Conservation (phyloP, 192 early-diverging fungal genomes). For the Mortierella hygrophila region DNA sequence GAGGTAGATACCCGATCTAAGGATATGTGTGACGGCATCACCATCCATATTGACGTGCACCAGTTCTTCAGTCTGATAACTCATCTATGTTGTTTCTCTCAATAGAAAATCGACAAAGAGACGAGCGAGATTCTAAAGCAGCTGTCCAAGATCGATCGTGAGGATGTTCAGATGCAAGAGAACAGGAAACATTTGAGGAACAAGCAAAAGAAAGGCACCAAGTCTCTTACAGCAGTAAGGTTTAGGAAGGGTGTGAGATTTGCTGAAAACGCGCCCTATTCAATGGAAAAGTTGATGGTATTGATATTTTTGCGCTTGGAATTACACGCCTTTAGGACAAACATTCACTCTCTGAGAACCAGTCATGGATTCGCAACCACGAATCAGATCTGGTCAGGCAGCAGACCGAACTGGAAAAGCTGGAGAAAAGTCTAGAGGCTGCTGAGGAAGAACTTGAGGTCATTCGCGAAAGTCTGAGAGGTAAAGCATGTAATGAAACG, state of each 20-base stretch:
- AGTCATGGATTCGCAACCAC: slow-evolving; percentile 77
- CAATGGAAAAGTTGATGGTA: no score
- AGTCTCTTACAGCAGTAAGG: slow-evolving; percentile 72
- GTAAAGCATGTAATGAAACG: slow-evolving; percentile 4
- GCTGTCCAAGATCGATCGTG: slow-evolving; percentile 77
- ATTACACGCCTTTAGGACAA: slow-evolving; percentile 57
- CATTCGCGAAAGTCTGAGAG: slow-evolving; percentile 80
- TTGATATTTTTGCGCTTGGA: background rate
- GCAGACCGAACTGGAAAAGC: slow-evolving; percentile 67
- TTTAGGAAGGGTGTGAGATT: background rate
- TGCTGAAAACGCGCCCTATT: no score
- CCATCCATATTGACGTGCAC: background rate
- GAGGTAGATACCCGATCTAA: slow-evolving; percentile 52
- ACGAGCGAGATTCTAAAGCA: slow-evolving; percentile 68
- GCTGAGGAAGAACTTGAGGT: slow-evolving; percentile 83
- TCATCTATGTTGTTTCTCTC: background rate
- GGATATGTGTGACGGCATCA: background rate
- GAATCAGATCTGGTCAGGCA: slow-evolving; percentile 72
- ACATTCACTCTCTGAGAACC: slow-evolving; percentile 68
- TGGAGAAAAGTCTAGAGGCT: slow-evolving; percentile 70
- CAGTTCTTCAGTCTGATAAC: background rate
- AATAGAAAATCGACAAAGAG: slow-evolving; percentile 66
- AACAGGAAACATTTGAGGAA: slow-evolving; percentile 83
- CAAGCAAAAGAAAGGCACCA: slow-evolving; percentile 84
- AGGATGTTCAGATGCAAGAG: slow-evolving; percentile 89